A percentile compares a stretch with the other conserved stretches of the same genome.
phyloP scores from a whole-genome alignment of 345 rosid species.

The Balakata baccata region DNA sequence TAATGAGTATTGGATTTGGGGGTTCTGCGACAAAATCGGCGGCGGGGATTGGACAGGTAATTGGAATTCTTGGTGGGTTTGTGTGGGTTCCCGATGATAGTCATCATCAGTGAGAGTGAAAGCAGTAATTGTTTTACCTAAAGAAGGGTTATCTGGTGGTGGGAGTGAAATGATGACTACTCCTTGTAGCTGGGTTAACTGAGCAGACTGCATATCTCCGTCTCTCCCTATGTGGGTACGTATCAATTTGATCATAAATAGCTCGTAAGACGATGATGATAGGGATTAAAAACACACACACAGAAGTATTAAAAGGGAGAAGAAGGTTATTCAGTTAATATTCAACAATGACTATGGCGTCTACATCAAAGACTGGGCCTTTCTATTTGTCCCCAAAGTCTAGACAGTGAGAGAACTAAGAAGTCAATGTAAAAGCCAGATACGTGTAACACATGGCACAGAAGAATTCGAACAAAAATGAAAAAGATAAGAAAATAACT shows the following conservation, averaged over 20 bases:
- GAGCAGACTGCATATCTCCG: slow-evolving; percentile 45
- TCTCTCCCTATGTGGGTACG: background rate
- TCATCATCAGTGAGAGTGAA: slow-evolving; percentile 51
- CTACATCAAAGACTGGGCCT: background rate
- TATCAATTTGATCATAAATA: background rate
- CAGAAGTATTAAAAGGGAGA: background rate
- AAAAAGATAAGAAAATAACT: background rate
- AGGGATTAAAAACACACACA: background rate
- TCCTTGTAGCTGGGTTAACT: slow-evolving; percentile 33
- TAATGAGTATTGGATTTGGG: slow-evolving; percentile 32
- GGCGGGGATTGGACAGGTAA: slow-evolving; percentile 34
- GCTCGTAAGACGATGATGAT: background rate
- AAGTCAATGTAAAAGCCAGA: background rate
- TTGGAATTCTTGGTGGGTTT: slow-evolving; percentile 13
- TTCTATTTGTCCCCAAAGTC: background rate
- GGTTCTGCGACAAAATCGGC: slow-evolving; percentile 29
- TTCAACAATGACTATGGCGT: background rate
- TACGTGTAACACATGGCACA: background rate
- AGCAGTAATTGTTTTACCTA: slow-evolving; percentile 90
- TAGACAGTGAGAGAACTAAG: background rate
- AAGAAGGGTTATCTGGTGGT: slow-evolving; percentile 67
- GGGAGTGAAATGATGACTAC: slow-evolving; percentile 88
- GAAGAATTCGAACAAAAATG: background rate
- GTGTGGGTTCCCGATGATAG: slow-evolving; percentile 11
- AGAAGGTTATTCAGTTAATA: background rate